Evolutionary conservation across 345 rosid genomes (phyloP).

Genomic region (Mallotus nudiflorus): DNA sequence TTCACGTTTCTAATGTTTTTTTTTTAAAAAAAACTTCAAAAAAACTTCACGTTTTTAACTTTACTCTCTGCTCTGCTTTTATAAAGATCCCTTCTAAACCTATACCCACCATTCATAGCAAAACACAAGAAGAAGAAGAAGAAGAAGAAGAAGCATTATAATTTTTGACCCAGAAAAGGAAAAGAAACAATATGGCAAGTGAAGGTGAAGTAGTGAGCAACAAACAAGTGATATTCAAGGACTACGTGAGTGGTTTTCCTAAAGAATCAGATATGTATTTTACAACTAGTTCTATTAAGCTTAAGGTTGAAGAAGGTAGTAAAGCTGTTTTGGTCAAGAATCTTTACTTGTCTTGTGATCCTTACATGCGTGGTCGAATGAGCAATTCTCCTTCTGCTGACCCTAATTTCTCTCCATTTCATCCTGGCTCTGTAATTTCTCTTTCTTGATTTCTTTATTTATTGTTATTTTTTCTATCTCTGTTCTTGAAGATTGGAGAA

Average conservation of each 20-base stretch:
- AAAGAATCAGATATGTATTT: conserved; percentile 30
- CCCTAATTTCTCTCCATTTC: conserved; percentile 1
- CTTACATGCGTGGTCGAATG: conserved; percentile 34
- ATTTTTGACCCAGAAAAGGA: too few species aligned
- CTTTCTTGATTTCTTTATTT: background rate
- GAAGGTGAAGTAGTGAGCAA: conserved; percentile 16
- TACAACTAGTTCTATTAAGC: background rate
- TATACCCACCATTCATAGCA: background rate
- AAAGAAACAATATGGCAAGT: conserved; percentile 1
- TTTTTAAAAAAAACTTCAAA: too few species aligned
- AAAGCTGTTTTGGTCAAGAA: conserved; percentile 51
- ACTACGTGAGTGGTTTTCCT: conserved; percentile 22
- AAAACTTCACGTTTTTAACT: too few species aligned
- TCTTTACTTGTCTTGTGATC: conserved; percentile 68
- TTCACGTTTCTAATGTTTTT: too few species aligned
- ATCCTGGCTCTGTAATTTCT: conserved; percentile 36
- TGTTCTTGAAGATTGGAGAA: background rate
- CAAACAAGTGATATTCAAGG: conserved; percentile 40
- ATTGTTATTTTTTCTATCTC: too few species aligned
- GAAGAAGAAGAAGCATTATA: too few species aligned
- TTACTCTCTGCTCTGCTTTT: too few species aligned
- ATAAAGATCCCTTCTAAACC: too few species aligned
- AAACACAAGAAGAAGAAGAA: too few species aligned
- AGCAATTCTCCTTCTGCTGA: background rate
- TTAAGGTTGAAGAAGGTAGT: conserved; percentile 24